Percentiles rank a stretch among this genome's conserved stretches.
These are phyloP conservation scores for Leishmania major DNA, from an alignment of 208 protist species.

Conservation along the genomic window DNA sequence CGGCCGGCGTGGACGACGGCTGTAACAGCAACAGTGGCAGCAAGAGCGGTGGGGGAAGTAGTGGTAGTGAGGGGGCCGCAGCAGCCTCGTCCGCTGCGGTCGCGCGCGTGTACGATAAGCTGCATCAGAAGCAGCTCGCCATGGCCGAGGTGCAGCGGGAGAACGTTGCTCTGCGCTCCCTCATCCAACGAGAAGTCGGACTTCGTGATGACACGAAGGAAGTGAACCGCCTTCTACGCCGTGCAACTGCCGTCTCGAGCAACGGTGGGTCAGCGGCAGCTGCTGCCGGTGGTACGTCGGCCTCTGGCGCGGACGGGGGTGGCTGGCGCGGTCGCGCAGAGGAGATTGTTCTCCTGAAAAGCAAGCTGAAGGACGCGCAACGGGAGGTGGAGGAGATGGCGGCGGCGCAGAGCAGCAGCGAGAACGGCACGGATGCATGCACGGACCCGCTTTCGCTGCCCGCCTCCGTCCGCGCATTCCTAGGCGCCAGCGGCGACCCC, in stretches of 20 bases:
- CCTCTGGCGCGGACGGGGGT: neutral
- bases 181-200: conserved; percentile 63
- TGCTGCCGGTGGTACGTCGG: neutral
- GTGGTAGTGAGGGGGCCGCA: conserved; percentile 1
- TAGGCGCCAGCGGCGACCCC: neutral
- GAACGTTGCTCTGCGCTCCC: conserved; percentile 40
- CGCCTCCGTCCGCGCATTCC: conserved; percentile 16
- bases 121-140: conserved; percentile 50
- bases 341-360: conserved; percentile 73
- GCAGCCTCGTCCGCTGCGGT: conserved; percentile 19
- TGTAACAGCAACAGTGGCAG: neutral
- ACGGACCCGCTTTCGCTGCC: conserved; percentile 10
- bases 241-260: neutral
- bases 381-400: conserved; percentile 25
- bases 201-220: conserved; percentile 41
- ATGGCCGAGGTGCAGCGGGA: conserved; percentile 65
- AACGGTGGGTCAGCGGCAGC: neutral
- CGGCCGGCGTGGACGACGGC: neutral
- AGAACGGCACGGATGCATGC: neutral
- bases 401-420: neutral
- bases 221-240: conserved; percentile 43
- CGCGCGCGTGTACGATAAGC: conserved; percentile 57
- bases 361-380: conserved; percentile 69
- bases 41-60: neutral
- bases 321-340: conserved; percentile 75